phyloP scores from a whole-genome alignment of 2,329 filamentous ascomycete genomes.

The Alternaria ethzedia region DNA sequence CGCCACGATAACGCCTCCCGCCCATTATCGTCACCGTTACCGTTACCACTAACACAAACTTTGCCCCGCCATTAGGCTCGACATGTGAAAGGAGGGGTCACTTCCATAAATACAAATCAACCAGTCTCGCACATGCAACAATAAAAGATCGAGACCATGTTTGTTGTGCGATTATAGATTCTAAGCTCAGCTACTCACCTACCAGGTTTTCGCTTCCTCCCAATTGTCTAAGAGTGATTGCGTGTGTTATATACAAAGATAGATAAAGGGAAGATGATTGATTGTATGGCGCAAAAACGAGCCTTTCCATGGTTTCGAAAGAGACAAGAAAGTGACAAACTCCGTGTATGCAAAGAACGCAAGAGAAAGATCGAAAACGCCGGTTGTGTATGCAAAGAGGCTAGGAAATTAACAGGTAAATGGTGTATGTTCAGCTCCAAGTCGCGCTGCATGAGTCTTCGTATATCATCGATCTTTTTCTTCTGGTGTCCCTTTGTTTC shows the following conservation, averaged over 20 bases:
- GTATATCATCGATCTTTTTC: conserved; percentile 8
- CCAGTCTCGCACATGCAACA: neutral
- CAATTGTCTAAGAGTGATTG: neutral
- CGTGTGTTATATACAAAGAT: neutral
- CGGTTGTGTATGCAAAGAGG: neutral
- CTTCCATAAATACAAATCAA: neutral
- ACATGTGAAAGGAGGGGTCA: neutral
- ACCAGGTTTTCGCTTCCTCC: neutral
- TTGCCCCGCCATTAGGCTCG: neutral
- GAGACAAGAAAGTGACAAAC: neutral
- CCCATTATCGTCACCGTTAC: neutral
- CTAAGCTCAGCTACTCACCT: neutral
- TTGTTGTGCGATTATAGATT: neutral
- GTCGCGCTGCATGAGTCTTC: conserved; percentile 11
- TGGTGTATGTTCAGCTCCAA: conserved; percentile 3
- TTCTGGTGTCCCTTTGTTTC: neutral
- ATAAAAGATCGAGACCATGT: neutral
- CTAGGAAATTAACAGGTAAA: neutral
- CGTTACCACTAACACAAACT: neutral
- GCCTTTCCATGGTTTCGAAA: neutral
- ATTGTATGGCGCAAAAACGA: neutral
- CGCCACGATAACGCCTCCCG: neutral
- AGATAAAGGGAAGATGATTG: neutral
- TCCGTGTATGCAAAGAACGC: neutral
- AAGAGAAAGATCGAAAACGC: neutral